These are phyloP conservation scores for Tremellales sp. DNA, from an alignment of 1,284 basidiomycete genomes.

Conservation along the genomic window DNA sequence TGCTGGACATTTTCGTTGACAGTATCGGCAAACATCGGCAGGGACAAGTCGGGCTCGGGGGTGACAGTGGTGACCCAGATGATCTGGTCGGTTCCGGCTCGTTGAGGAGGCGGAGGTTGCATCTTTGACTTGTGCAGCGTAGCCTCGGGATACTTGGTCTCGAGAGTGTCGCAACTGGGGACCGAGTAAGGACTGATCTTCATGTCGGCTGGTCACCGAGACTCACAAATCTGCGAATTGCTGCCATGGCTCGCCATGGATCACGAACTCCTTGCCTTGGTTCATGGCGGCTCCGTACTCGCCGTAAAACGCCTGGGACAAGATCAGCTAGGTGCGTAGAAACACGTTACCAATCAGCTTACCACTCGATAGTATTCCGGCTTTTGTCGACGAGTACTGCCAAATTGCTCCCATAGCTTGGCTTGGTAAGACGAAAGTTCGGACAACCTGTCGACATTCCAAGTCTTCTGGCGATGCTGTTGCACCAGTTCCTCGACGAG, in stretches of 20 bases:
- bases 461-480: constrained; percentile 80
- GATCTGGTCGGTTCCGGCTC: constrained; percentile 74
- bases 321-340: not conserved
- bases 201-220: not conserved
- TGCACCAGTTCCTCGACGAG: constrained; percentile 84
- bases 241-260: constrained; percentile 38
- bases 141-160: constrained; percentile 85
- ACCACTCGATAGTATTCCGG: constrained; percentile 90
- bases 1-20: constrained; percentile 72
- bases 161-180: constrained; percentile 91
- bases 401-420: constrained; percentile 73
- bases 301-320: constrained; percentile 34
- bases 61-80: constrained; percentile 82
- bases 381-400: constrained; percentile 74
- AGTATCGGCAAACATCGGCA: constrained; percentile 79
- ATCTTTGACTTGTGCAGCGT: constrained; percentile 70
- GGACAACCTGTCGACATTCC: constrained; percentile 77
- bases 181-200: constrained; percentile 43
- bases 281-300: constrained; percentile 36
- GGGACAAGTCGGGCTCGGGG: constrained; percentile 76
- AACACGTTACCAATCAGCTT: constrained; percentile 2
- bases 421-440: constrained; percentile 83
- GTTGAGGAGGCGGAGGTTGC: constrained; percentile 74
- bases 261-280: constrained; percentile 46
- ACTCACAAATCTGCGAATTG: constrained; percentile 38